Evolutionary conservation across 495 filamentous ascomycete species (phyloP).

Genomic region (Apiosordaria backusii): DNA sequence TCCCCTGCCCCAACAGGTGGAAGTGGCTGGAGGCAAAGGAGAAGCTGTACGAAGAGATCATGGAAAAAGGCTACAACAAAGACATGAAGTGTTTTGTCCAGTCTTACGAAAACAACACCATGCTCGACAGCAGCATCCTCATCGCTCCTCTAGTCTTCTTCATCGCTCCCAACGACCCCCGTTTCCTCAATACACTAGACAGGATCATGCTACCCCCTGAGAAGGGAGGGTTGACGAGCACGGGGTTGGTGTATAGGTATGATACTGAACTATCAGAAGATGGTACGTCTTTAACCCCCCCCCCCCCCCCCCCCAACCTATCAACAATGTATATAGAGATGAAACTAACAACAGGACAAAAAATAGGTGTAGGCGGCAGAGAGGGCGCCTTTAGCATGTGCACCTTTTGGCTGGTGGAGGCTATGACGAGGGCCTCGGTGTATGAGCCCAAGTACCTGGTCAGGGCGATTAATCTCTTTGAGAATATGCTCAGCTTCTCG

Average conservation of each 20-base stretch:
- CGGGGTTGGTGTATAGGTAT: conserved; percentile 69
- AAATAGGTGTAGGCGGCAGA: conserved; percentile 62
- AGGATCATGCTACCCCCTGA: conserved; percentile 62
- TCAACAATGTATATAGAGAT: neutral
- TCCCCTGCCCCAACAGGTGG: conserved; percentile 63
- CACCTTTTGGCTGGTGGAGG: conserved; percentile 74
- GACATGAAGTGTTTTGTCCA: conserved; percentile 64
- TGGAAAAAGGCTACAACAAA: conserved; percentile 63
- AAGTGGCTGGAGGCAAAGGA: conserved; percentile 62
- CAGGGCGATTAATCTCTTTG: conserved; percentile 63
- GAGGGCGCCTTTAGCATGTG: conserved; percentile 79
- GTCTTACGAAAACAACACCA: conserved; percentile 64
- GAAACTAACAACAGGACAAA: neutral
- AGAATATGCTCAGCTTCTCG: conserved; percentile 68
- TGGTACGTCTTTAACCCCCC: conserved; percentile 42
- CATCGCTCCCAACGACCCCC: conserved; percentile 66
- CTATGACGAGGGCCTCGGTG: conserved; percentile 65
- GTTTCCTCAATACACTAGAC: conserved; percentile 66
- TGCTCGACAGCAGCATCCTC: conserved; percentile 66
- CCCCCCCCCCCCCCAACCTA: neutral
- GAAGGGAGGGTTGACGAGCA: conserved; percentile 67
- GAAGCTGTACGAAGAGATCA: conserved; percentile 66
- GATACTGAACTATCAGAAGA: conserved; percentile 62
- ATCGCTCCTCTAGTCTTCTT: conserved; percentile 75
- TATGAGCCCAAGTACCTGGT: conserved; percentile 61